Evolutionary conservation across 768 basidiomycete species (phyloP), one percentile per base, ranked within the genome.

Genomic region (Xerocomellus amylosporus): DNA sequence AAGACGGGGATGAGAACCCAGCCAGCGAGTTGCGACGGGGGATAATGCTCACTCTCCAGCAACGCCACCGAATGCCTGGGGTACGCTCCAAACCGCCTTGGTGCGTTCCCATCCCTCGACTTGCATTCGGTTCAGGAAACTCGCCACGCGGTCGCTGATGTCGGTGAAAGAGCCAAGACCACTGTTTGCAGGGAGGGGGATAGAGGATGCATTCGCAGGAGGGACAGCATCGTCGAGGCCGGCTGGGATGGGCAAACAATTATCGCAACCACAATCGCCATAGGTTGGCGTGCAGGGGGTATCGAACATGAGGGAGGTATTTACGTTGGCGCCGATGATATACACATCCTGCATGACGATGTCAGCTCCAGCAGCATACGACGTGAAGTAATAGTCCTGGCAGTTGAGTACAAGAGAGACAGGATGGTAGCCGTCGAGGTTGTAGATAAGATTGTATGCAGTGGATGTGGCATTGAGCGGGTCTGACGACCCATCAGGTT

Each of bases 51-150:
- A 77, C 73, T 66, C 63, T 24, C 63, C 65, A 3, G 63, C 14
- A 19, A 47, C 60, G 40, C 78, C 79, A 34, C 87, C 87, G 58
- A 91, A 91, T 2, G 79, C 88, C 67, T 91, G 89, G 2, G 88
- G 86, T 0, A 90, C 88, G 6, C 83, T 81, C 90, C 90, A 92
- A 4, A 89, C 76, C 2, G 83, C 76, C 62, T 87, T 85, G 9
- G 78, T 81, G 17, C 81, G 73, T 56, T 84, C 84, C 83, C 87
- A 86, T 4, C 85, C 86, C 42, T 83, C 76, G 46, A 76, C 74
- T 61, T 80, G 74, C 24, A 85, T 69, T 12, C 87, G 76, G 42
- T 82, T 71, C 30, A 70, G 67, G 70, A 83, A 89, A 55, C 84
- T 76, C 49, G 87, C 85, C 77, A 90, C 82, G 30, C 89, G 75